phyloP scores from a whole-genome alignment of 495 filamentous ascomycete species.

The Xylona heveae region DNA sequence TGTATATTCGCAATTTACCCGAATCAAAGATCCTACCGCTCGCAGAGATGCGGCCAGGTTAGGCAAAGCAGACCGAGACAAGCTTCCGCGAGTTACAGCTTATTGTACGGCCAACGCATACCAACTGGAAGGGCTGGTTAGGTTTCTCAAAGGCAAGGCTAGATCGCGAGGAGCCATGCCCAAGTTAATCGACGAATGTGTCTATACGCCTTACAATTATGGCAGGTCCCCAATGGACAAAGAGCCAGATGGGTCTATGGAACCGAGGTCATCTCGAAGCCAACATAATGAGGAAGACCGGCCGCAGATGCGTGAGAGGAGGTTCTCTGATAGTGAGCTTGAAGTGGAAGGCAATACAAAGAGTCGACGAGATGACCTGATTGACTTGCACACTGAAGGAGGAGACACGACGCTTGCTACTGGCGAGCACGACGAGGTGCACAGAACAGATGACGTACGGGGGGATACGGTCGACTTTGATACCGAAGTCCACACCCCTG shows the following conservation, averaged over 20 bases:
- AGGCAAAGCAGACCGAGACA: conserved; percentile 79
- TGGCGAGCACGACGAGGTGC: neutral
- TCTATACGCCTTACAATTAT: conserved; percentile 85
- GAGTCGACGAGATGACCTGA: conserved; percentile 17
- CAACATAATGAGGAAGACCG: conserved; percentile 11
- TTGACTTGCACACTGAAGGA: conserved; percentile 14
- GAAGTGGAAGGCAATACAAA: conserved; percentile 16
- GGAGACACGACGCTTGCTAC: conserved; percentile 4
- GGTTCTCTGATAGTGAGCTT: conserved; percentile 20
- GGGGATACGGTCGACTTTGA: conserved; percentile 30
- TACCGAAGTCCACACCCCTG: conserved; percentile 67
- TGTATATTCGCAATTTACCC: conserved; percentile 85
- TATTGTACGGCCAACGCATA: conserved; percentile 90
- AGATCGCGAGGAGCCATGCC: conserved; percentile 58
- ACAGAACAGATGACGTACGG: neutral
- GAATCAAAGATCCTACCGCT: conserved; percentile 92
- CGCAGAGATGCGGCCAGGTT: conserved; percentile 79
- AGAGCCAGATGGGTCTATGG: conserved; percentile 17
- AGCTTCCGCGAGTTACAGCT: conserved; percentile 76
- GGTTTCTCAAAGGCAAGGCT: conserved; percentile 65
- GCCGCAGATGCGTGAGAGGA: conserved; percentile 5
- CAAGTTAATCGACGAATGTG: conserved; percentile 88
- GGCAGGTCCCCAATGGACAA: conserved; percentile 14
- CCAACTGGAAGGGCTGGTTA: conserved; percentile 66
- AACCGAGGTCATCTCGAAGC: too few species aligned